phyloP scores from a whole-genome alignment of 805 yeast species.

The Schizosaccharomyces lindneri region DNA sequence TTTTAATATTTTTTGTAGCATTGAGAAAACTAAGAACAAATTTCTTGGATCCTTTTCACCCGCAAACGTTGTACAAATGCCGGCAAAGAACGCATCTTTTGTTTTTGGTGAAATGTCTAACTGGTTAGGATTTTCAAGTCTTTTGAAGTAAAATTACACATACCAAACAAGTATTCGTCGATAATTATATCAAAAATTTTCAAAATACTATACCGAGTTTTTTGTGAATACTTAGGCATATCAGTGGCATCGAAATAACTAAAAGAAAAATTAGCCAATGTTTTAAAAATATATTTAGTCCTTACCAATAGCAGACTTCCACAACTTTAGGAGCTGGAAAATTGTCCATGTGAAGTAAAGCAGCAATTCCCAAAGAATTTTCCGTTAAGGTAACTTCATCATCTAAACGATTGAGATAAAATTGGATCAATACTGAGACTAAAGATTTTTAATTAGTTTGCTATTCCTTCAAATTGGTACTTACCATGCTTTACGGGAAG shows the following conservation, averaged over 20 bases:
- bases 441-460: slow-evolving; percentile 4
- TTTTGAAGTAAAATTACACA: not conserved
- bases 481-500: slow-evolving; percentile 9
- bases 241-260: not conserved
- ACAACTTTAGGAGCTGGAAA: slow-evolving; percentile 15
- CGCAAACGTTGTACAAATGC: slow-evolving; percentile 42
- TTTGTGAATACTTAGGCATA: slow-evolving; percentile 12
- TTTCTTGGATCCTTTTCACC: slow-evolving; percentile 93
- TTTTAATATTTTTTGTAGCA: slow-evolving; percentile 25
- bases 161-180: not conserved
- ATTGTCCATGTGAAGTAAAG: slow-evolving; percentile 28
- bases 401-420: slow-evolving; percentile 39
- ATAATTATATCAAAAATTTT: slow-evolving; percentile 16
- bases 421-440: slow-evolving; percentile 18
- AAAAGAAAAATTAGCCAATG: not conserved
- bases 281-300: slow-evolving; percentile 10
- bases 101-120: slow-evolving; percentile 6
- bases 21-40: slow-evolving; percentile 38
- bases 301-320: slow-evolving; percentile 9
- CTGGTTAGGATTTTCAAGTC: slow-evolving; percentile 2
- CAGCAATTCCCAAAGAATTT: slow-evolving; percentile 27
- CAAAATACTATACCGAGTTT: slow-evolving; percentile 31
- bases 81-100: slow-evolving; percentile 23
- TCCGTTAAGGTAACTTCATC: slow-evolving; percentile 32
- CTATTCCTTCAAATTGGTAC: not conserved